Conservation (phyloP, 2,329 filamentous ascomycete genomes). For the Boeremia lycopersici region DNA sequence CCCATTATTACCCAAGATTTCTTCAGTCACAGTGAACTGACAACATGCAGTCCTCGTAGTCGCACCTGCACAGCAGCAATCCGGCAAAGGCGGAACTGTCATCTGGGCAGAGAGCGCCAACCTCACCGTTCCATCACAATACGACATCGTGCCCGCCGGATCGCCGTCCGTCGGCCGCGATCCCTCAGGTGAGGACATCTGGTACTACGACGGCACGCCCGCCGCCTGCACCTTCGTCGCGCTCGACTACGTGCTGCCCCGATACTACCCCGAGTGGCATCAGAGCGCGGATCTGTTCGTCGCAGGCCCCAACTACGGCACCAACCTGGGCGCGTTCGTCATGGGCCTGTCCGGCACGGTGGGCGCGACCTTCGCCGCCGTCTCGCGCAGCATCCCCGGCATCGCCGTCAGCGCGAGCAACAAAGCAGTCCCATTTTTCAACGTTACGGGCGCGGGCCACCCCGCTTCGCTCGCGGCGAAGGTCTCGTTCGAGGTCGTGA, state of each 20-base stretch:
- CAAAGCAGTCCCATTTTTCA: constrained; percentile 51
- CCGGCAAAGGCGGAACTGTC: constrained; percentile 53
- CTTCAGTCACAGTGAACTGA: neutral
- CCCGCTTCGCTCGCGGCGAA: constrained; percentile 54
- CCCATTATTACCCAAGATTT: neutral
- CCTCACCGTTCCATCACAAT: constrained; percentile 52
- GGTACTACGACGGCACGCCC: constrained; percentile 67
- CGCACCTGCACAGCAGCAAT: constrained; percentile 52
- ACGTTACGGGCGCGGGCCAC: constrained; percentile 50
- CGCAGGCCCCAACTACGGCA: constrained; percentile 62
- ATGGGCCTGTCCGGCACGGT: constrained; percentile 35
- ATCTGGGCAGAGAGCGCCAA: constrained; percentile 53
- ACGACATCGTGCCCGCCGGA: constrained; percentile 54
- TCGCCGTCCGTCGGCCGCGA: constrained; percentile 58
- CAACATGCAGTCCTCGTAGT: constrained; percentile 48
- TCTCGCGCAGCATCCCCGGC: constrained; percentile 57
- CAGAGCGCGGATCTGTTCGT: constrained; percentile 61
- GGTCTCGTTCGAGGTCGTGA: constrained; percentile 53
- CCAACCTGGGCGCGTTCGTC: constrained; percentile 61
- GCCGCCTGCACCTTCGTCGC: constrained; percentile 62
- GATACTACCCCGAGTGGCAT: constrained; percentile 47
- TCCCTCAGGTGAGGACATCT: constrained; percentile 60
- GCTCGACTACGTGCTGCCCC: constrained; percentile 62
- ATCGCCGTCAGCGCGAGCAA: constrained; percentile 57
- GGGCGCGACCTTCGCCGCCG: constrained; percentile 58